Base-by-base conservation (phyloP, 495 filamentous ascomycete genomes). In the Penicillium chermesinum region DNA sequence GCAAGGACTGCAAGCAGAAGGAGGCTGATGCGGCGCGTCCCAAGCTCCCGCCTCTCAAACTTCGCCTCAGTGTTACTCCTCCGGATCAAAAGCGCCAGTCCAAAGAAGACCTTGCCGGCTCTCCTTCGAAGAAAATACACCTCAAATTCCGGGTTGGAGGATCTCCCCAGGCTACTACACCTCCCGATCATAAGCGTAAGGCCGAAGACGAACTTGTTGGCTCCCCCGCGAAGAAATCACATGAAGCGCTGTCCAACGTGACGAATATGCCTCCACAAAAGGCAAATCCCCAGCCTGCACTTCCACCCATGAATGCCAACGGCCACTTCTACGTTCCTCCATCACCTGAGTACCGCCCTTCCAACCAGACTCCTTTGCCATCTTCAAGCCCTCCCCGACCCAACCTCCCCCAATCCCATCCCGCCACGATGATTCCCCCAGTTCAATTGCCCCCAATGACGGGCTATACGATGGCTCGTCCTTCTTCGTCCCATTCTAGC, bases 1-100 rank as follows among this genome's bases (percentile, higher is more conserved):
- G 93, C 69, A 72, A 72, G 17, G 79, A 82, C 40, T 98, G 93
- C 68, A 79, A 80, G 56, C 76, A 76, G 38, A 81, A 80, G 34
- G 83, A 79, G 46, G 77, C 83, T 52, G 82, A 83, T 36, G 73
- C 78, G 12, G 79, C 77, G 45, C 63, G 61, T 40, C 86, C 69
- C 40, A 96, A 91, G 64, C 73, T 94, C 44, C 73, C 75, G 40
- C 86, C 87, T 44, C 67, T 93, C 39, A 87, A 85, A 49, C 77
- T 85, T 53, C 72, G 77, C 9, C 65, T 82, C 27, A 78, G 75
- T 13, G 63, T 60, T 36, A 54, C 49, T 25, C 53, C 54, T 34
- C 52, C 55, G 7, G 45, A 45, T 7, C 46, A 50, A 13, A 39
- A 46, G 34, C 3, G 35, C 6, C 4, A 17, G 35, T 10, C 25